Evolutionary conservation across 2,329 filamentous ascomycete species (phyloP).

Genomic region (Pseudocercospora fuligena): DNA sequence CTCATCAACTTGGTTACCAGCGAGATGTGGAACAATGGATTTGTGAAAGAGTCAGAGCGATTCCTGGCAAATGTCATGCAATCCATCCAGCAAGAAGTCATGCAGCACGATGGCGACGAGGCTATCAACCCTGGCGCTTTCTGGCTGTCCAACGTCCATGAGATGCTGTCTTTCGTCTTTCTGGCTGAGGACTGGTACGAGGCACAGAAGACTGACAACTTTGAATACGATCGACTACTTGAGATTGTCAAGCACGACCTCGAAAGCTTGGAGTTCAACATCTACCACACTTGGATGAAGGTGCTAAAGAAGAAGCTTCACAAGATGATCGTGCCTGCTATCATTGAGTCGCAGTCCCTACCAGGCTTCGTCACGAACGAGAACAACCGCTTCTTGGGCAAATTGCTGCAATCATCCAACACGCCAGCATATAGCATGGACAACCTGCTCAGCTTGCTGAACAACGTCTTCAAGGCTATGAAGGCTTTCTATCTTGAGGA

Average conservation of each 20-base stretch:
- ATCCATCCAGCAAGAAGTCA: constrained; percentile 98
- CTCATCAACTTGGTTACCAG: constrained; percentile 98
- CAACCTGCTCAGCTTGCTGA: constrained; percentile 90
- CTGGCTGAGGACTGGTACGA: constrained; percentile 99
- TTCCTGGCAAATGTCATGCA: constrained; percentile 99
- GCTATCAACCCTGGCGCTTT: constrained; percentile 97
- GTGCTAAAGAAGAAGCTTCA: constrained; percentile 98
- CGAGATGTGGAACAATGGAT: constrained; percentile 99
- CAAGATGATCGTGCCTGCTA: constrained; percentile 99
- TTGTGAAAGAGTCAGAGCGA: constrained; percentile 98
- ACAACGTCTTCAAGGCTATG: constrained; percentile 98
- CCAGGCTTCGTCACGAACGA: constrained; percentile 99
- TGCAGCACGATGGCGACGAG: constrained; percentile 97
- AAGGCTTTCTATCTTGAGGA: constrained; percentile 98
- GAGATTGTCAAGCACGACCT: constrained; percentile 99
- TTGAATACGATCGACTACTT: constrained; percentile 94
- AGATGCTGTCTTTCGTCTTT: constrained; percentile 99
- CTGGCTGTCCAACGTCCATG: constrained; percentile 98
- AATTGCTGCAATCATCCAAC: constrained; percentile 88
- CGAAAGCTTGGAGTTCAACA: constrained; percentile 98
- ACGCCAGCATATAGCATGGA: constrained; percentile 99
- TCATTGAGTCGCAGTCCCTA: constrained; percentile 97
- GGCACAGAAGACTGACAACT: constrained; percentile 98
- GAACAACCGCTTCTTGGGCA: constrained; percentile 96
- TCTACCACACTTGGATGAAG: constrained; percentile 99